These are phyloP conservation scores for Tillandsia leiboldiana DNA, from an alignment of 176 grass and related monocot species.

Conservation along the genomic window DNA sequence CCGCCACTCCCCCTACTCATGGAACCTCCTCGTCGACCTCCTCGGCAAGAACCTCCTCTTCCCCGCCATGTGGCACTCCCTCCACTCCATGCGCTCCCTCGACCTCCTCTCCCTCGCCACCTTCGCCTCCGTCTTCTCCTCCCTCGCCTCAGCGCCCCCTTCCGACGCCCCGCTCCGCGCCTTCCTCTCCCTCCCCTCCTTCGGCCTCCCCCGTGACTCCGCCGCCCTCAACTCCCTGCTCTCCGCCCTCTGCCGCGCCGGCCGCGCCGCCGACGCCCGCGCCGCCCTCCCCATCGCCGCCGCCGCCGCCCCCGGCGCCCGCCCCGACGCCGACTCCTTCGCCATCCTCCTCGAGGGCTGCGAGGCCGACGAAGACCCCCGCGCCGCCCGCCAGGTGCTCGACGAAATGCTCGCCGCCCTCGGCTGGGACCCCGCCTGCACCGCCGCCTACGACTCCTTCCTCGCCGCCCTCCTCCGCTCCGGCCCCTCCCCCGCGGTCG, in stretches of 20 bases:
- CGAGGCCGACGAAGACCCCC: slow-evolving; percentile 38
- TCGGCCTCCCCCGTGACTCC: slow-evolving; percentile 40
- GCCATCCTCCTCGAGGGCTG: slow-evolving; percentile 80
- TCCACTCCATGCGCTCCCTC: slow-evolving; percentile 55
- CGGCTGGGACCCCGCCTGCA: slow-evolving; percentile 43
- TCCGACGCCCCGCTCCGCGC: slow-evolving; percentile 21
- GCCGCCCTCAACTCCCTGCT: slow-evolving; percentile 64
- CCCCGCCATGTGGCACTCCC: slow-evolving; percentile 52
- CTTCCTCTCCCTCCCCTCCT: slow-evolving; percentile 42
- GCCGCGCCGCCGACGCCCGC: slow-evolving; percentile 52
- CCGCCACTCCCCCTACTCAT: slow-evolving; percentile 62
- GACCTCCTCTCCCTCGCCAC: slow-evolving; percentile 59
- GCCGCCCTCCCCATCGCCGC: slow-evolving; percentile 26
- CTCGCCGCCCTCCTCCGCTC: slow-evolving; percentile 48
- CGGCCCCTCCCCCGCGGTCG: slow-evolving; percentile 18
- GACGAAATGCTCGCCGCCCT: slow-evolving; percentile 53
- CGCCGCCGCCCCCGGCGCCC: slow-evolving; percentile 10
- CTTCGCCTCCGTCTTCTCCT: slow-evolving; percentile 74
- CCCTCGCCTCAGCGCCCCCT: slow-evolving; percentile 28
- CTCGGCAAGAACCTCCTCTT: slow-evolving; percentile 77
- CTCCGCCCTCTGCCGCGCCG: slow-evolving; percentile 60
- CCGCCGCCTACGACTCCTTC: slow-evolving; percentile 71
- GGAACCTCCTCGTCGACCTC: slow-evolving; percentile 83
- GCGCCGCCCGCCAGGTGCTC: slow-evolving; percentile 57
- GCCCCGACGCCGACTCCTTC: slow-evolving; percentile 65